Percentiles rank a stretch among this genome's conserved stretches.
Evolutionary conservation across 495 filamentous ascomycete species (phyloP).

Genomic region (Podospora fimiseda): DNA sequence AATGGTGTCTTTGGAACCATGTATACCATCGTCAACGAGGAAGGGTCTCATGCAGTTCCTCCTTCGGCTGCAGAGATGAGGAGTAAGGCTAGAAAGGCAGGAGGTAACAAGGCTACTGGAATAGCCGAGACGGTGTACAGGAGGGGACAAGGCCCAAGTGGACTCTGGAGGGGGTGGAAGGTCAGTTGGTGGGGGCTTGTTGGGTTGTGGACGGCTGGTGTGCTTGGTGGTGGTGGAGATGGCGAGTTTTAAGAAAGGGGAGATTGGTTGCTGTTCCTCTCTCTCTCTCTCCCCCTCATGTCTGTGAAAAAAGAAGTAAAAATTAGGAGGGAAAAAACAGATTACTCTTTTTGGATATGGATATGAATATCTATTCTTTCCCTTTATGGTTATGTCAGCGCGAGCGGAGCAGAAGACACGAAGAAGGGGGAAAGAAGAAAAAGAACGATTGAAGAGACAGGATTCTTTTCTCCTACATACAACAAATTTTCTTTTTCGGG

Average conservation of each 20-base stretch:
- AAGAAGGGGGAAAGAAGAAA: too few species aligned
- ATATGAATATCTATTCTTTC: too few species aligned
- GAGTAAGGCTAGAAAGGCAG: background rate
- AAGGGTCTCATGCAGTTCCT: constrained; percentile 50
- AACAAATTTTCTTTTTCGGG: too few species aligned
- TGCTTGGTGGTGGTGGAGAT: constrained; percentile 40
- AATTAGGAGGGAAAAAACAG: background rate
- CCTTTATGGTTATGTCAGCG: too few species aligned
- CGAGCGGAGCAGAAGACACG: too few species aligned
- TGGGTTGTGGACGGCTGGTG: constrained; percentile 62
- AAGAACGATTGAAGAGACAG: too few species aligned
- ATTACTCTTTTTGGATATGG: too few species aligned
- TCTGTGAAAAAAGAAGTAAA: background rate
- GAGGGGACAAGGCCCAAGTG: constrained; percentile 74
- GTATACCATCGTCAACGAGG: constrained; percentile 78
- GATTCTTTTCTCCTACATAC: too few species aligned
- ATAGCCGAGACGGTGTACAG: constrained; percentile 43
- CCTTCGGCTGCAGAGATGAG: constrained; percentile 21
- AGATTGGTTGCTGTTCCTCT: too few species aligned
- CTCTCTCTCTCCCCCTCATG: too few species aligned
- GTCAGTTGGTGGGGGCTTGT: constrained; percentile 93
- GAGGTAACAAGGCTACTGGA: constrained; percentile 17
- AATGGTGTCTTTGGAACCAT: constrained; percentile 78
- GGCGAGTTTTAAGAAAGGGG: constrained; percentile 37
- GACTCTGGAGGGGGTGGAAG: constrained; percentile 89